These are phyloP conservation scores for Cladophialophora yegresii DNA, from an alignment of 2,329 filamentous ascomycete species.

Conservation along the genomic window DNA sequence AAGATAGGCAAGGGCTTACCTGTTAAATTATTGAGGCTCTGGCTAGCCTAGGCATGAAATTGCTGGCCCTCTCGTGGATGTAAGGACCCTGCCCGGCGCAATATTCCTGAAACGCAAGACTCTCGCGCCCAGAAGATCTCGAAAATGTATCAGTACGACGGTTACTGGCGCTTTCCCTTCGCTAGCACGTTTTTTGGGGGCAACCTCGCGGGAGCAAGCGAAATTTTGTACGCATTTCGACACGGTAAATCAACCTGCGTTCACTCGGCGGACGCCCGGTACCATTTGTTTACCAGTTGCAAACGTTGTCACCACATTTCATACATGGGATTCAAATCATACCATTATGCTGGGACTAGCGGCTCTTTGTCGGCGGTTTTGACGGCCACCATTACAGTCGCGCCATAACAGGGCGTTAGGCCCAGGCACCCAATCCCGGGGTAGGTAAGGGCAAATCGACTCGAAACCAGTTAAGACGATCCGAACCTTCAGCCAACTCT, in stretches of 20 bases:
- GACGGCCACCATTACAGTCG: not conserved
- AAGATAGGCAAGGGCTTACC: not conserved
- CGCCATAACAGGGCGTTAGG: not conserved
- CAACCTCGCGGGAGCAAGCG: not conserved
- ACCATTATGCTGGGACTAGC: not conserved
- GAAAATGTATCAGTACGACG: not conserved
- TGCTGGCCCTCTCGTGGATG: not conserved
- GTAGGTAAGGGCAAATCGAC: not conserved
- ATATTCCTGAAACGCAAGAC: not conserved
- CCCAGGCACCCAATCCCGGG: not conserved
- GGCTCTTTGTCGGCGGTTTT: not conserved
- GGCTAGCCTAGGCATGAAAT: not conserved
- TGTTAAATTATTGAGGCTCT: not conserved
- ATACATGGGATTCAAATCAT: not conserved
- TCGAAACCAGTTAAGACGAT: not conserved
- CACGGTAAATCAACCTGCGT: not conserved
- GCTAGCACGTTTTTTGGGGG: not conserved
- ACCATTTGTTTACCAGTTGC: not conserved
- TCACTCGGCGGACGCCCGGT: not conserved
- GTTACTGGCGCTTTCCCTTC: not conserved
- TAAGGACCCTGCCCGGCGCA: too few relatives aligned
- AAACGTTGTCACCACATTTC: not conserved
- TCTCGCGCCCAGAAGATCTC: not conserved
- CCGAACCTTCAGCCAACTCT: not conserved
- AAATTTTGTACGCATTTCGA: not conserved